Evolutionary conservation across 768 basidiomycete species (phyloP).

Genomic region (Hebeloma cylindrosporum): DNA sequence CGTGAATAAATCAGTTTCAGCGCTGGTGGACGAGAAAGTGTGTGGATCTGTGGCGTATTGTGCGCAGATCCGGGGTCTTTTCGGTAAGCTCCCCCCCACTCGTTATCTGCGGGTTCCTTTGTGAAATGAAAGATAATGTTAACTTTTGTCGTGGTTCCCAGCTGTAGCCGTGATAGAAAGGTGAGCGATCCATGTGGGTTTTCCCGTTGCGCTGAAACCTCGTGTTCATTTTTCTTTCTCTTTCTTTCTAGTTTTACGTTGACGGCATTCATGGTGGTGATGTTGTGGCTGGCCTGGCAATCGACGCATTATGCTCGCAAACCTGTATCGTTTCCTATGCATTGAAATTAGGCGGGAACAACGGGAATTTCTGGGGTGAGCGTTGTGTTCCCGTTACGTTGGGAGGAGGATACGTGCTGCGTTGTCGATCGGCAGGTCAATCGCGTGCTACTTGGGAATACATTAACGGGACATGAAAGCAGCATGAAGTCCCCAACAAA

Average conservation of each 20-base stretch:
- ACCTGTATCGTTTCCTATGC: constrained; percentile 14
- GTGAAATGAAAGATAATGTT: neutral
- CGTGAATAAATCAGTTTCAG: constrained; percentile 49
- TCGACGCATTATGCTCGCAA: constrained; percentile 36
- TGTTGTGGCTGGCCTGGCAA: constrained; percentile 55
- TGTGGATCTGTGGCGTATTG: constrained; percentile 55
- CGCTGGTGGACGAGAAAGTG: constrained; percentile 36
- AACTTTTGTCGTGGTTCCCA: constrained; percentile 16
- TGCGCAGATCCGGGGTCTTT: constrained; percentile 52
- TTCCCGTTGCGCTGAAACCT: neutral
- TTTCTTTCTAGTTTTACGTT: constrained; percentile 40
- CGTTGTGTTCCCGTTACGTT: too few relatives aligned
- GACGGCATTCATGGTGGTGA: constrained; percentile 45
- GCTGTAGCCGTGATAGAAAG: constrained; percentile 53
- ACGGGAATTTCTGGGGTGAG: neutral
- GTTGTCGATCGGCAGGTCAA: too few relatives aligned
- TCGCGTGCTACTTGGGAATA: too few relatives aligned
- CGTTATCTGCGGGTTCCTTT: neutral
- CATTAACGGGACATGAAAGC: too few relatives aligned
- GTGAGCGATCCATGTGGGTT: constrained; percentile 40
- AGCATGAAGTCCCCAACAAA: too few relatives aligned
- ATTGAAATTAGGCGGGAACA: neutral
- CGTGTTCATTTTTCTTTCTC: neutral
- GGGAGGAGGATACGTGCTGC: too few relatives aligned
- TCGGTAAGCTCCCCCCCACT: constrained; percentile 36